A percentile compares a stretch with the other conserved stretches of the same genome.
Conservation (phyloP, 2,329 filamentous ascomycete species). For the Fusarium goolgardi region DNA sequence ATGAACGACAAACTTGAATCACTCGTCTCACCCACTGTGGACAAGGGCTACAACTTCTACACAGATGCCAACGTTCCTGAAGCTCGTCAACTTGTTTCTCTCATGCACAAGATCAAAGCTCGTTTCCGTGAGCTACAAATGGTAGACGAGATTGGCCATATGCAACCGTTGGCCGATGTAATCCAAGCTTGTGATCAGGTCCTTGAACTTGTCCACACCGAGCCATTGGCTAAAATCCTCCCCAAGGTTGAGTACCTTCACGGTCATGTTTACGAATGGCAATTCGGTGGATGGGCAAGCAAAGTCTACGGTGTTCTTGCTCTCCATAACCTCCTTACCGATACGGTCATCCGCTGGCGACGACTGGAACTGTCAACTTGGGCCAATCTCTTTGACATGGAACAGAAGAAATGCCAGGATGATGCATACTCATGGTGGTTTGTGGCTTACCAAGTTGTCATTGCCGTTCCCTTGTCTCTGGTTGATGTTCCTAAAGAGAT, state of each 20-base stretch:
- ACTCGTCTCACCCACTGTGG: constrained; percentile 54
- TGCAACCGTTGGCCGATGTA: constrained; percentile 83
- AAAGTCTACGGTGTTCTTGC: constrained; percentile 75
- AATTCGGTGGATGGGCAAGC: constrained; percentile 86
- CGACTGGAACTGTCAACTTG: constrained; percentile 92
- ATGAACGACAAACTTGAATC: constrained; percentile 69
- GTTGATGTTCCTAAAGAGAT: constrained; percentile 69
- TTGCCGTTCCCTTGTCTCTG: constrained; percentile 78
- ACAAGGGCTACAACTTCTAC: constrained; percentile 84
- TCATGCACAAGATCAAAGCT: constrained; percentile 75
- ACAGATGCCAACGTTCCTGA: constrained; percentile 81
- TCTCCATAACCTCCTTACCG: constrained; percentile 82
- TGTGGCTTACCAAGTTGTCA: constrained; percentile 88
- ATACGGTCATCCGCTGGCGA: constrained; percentile 87
- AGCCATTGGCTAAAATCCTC: constrained; percentile 87
- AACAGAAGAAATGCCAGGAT: constrained; percentile 78
- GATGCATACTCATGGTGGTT: constrained; percentile 96
- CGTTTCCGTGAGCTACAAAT: constrained; percentile 79
- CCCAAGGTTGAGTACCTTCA: constrained; percentile 90
- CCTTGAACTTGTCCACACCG: constrained; percentile 78
- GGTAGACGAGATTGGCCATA: constrained; percentile 75
- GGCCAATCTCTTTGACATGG: constrained; percentile 87
- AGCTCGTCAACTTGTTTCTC: constrained; percentile 75
- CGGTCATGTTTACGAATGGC: constrained; percentile 90
- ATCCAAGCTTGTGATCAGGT: constrained; percentile 79